Percentiles rank a stretch among this genome's conserved stretches.
These are phyloP conservation scores for Rehmannia glutinosa DNA, from an alignment of 257 asterid genomes.

Conservation along the genomic window DNA sequence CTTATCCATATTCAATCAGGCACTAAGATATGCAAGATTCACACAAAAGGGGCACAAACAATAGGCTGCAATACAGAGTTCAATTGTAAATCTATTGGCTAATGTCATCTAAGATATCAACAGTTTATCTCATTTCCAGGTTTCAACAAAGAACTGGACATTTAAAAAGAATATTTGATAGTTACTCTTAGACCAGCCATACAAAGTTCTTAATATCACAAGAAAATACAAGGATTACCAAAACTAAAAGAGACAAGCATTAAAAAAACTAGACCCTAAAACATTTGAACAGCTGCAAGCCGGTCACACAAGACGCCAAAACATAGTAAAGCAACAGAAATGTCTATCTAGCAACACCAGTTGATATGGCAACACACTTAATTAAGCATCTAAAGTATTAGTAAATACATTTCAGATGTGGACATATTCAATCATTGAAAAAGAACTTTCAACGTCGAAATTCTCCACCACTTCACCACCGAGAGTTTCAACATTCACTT, in stretches of 20 bases:
- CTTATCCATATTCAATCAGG: background rate
- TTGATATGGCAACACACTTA: background rate
- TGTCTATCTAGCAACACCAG: background rate
- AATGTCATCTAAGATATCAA: no score
- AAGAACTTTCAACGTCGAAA: slow-evolving; percentile 7
- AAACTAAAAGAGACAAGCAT: no score
- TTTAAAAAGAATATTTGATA: no score
- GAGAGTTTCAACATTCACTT: background rate
- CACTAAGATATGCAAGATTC: no score
- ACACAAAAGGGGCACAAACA: no score
- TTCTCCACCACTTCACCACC: background rate
- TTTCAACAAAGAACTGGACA: no score
- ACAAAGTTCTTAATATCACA: background rate
- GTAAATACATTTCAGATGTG: background rate
- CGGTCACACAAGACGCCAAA: background rate
- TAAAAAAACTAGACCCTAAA: no score
- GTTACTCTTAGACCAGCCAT: background rate
- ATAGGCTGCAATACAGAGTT: no score
- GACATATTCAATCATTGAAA: slow-evolving; percentile 10
- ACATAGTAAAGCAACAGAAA: background rate
- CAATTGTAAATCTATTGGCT: no score
- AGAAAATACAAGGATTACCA: no score
- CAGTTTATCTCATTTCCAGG: no score
- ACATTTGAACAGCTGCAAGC: background rate
- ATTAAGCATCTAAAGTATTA: background rate